phyloP scores from a whole-genome alignment of 1,139 yeast genomes.

The Geotrichum histeridarum region DNA sequence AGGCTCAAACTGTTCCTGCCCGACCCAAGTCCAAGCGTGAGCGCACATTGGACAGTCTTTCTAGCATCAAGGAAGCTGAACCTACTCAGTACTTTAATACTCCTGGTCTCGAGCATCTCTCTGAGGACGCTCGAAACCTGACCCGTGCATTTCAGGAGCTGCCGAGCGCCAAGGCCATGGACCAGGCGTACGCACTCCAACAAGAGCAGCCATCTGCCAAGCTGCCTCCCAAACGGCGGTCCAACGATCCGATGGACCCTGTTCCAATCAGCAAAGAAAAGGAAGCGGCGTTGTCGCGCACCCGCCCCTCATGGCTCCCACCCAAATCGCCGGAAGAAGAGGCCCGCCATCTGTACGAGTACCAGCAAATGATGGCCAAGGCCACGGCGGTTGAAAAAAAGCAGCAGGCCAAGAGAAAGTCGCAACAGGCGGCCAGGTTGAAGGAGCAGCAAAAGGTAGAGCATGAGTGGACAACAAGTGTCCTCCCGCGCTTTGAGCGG shows the following conservation, averaged over 20 bases:
- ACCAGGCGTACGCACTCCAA: neutral
- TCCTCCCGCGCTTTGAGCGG: slow-evolving; percentile 38
- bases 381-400: slow-evolving; percentile 37
- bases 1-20: slow-evolving; percentile 23
- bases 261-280: slow-evolving; percentile 30
- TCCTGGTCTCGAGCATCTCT: slow-evolving; percentile 31
- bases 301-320: slow-evolving; percentile 64
- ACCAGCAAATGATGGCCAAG: slow-evolving; percentile 46
- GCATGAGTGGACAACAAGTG: slow-evolving; percentile 44
- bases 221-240: slow-evolving; percentile 17
- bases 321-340: slow-evolving; percentile 57
- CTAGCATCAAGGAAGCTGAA: slow-evolving; percentile 27
- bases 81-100: slow-evolving; percentile 22
- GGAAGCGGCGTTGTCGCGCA: slow-evolving; percentile 40
- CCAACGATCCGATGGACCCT: slow-evolving; percentile 19
- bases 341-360: slow-evolving; percentile 52
- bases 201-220: slow-evolving; percentile 1
- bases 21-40: slow-evolving; percentile 2
- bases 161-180: slow-evolving; percentile 21
- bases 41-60: slow-evolving; percentile 12
- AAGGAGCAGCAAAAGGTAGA: slow-evolving; percentile 32
- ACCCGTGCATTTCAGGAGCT: slow-evolving; percentile 39
- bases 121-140: slow-evolving; percentile 48
- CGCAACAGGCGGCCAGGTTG: slow-evolving; percentile 32
- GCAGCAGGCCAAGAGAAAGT: slow-evolving; percentile 28